Conservation (phyloP, 75 land plant species). For the Picea glauca region DNA sequence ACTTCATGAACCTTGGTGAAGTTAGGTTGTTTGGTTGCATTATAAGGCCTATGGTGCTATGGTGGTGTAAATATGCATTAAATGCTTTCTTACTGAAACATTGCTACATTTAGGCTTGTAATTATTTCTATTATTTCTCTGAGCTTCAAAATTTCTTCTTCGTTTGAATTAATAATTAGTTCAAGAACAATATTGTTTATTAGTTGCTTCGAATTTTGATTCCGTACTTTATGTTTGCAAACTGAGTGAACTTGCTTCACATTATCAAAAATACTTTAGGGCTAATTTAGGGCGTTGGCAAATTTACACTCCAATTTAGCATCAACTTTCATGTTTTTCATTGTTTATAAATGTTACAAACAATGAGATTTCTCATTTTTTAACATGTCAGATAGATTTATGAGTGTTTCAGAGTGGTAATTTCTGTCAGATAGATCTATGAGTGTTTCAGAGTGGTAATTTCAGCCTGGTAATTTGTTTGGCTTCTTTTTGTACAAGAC, state of each 20-base stretch:
- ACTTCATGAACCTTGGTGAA: background rate
- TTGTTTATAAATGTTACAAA: background rate
- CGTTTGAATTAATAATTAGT: background rate
- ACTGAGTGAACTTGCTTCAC: background rate
- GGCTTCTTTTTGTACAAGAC: slow-evolving; percentile 51
- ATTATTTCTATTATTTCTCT: background rate
- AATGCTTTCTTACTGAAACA: background rate
- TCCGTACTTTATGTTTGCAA: background rate
- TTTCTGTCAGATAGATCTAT: background rate
- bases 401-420: background rate
- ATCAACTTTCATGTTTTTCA: background rate
- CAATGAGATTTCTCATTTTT: background rate
- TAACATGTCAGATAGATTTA: background rate
- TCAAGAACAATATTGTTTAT: background rate
- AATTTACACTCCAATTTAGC: background rate
- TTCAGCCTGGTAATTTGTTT: background rate
- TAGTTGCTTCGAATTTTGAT: background rate
- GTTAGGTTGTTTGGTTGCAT: background rate
- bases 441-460: background rate
- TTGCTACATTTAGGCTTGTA: background rate
- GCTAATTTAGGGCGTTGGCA: too few relatives aligned
- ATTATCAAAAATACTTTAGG: background rate
- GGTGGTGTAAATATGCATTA: background rate
- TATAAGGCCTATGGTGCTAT: background rate
- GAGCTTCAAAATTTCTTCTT: background rate